A percentile compares a stretch with the other conserved stretches of the same genome.
These are phyloP conservation scores for Penicillium manginii DNA, from an alignment of 495 filamentous ascomycete species.

Conservation along the genomic window DNA sequence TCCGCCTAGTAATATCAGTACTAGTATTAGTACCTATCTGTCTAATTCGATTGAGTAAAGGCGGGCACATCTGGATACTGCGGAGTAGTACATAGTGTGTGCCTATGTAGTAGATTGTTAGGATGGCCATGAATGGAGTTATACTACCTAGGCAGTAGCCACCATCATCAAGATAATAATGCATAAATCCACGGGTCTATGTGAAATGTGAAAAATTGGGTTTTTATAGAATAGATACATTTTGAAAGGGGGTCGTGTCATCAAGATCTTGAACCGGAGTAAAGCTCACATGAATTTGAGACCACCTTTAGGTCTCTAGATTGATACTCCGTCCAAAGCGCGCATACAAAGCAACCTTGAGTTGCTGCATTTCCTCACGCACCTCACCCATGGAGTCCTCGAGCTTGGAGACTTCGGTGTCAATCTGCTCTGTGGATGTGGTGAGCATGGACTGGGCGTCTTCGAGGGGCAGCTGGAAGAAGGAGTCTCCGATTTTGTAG, in stretches of 20 bases:
- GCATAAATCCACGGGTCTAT: no score
- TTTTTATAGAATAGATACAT: background rate
- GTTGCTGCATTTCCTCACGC: conserved; percentile 80
- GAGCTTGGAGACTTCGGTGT: conserved; percentile 72
- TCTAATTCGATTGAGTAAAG: no score
- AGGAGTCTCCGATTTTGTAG: conserved; percentile 96
- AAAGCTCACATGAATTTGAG: background rate
- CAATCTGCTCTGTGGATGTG: conserved; percentile 68
- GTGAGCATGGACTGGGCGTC: conserved; percentile 86
- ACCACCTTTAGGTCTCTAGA: conserved; percentile 72
- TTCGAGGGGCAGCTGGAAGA: conserved; percentile 79
- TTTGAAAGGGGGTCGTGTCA: background rate
- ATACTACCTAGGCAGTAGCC: no score
- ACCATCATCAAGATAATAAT: no score
- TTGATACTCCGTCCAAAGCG: conserved; percentile 96
- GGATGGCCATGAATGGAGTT: no score
- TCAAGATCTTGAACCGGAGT: background rate
- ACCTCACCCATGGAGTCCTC: conserved; percentile 74
- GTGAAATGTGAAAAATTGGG: no score
- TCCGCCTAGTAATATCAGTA: no score
- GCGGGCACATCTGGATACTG: no score
- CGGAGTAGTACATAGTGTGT: no score
- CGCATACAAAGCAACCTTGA: conserved; percentile 91
- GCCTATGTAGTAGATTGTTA: no score
- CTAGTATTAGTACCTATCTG: no score